Evolutionary conservation across 1,284 basidiomycete genomes (phyloP).

Genomic region (Pisolithus thermaeus): DNA sequence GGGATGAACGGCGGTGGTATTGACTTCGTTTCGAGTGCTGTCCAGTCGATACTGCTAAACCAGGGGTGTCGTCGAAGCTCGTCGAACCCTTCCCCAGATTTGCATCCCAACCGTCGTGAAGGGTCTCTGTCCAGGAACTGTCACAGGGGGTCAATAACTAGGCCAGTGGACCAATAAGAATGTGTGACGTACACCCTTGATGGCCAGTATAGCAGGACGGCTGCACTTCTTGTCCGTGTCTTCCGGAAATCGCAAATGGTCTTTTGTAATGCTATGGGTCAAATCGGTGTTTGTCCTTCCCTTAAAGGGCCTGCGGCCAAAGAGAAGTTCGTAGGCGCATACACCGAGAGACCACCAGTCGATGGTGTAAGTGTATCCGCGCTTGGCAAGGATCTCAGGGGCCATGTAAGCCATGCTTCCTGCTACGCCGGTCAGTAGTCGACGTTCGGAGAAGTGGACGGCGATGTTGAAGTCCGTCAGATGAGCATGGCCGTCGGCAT

Average conservation of each 20-base stretch:
- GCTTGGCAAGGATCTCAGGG: constrained; percentile 83
- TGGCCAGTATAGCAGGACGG: constrained; percentile 55
- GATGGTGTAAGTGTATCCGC: constrained; percentile 84
- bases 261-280: constrained; percentile 82
- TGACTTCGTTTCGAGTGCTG: constrained; percentile 75
- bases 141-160: constrained; percentile 1
- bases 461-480: constrained; percentile 99
- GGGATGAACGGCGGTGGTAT: constrained; percentile 86
- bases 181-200: constrained; percentile 54
- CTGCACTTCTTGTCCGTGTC: constrained; percentile 70
- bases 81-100: constrained; percentile 71
- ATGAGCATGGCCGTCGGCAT: constrained; percentile 93
- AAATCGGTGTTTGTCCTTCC: constrained; percentile 88
- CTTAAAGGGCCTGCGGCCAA: constrained; percentile 87
- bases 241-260: constrained; percentile 71
- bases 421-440: constrained; percentile 88
- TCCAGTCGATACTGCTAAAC: constrained; percentile 88
- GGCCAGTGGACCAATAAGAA: constrained; percentile 5
- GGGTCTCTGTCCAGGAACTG: constrained; percentile 87
- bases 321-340: constrained; percentile 87
- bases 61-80: constrained; percentile 81
- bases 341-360: constrained; percentile 98
- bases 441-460: constrained; percentile 87
- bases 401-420: constrained; percentile 99
- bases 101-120: constrained; percentile 76